A percentile compares a stretch with the other conserved stretches of the same genome.
These are phyloP conservation scores for Microsporum canis DNA, from an alignment of 2,329 filamentous ascomycete species.

Conservation along the genomic window DNA sequence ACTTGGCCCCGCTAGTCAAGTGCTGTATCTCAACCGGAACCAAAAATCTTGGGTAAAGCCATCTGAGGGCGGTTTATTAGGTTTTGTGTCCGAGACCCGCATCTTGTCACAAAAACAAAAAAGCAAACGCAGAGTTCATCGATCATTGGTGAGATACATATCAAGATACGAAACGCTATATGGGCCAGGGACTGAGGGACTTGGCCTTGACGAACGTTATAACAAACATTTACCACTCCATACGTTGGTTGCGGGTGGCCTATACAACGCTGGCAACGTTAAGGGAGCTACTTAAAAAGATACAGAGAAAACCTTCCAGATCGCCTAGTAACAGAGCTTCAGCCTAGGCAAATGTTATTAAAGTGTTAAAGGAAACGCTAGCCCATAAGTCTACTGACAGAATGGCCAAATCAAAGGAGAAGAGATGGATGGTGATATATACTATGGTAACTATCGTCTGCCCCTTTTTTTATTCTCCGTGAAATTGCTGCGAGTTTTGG, in stretches of 20 bases:
- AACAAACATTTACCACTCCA: too few species aligned
- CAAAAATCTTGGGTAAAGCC: constrained; percentile 18
- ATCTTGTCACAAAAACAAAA: constrained; percentile 15
- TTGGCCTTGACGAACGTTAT: constrained; percentile 17
- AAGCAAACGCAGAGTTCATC: constrained; percentile 21
- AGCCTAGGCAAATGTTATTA: too few species aligned
- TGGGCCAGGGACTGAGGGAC: constrained; percentile 22
- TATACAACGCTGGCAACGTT: too few species aligned
- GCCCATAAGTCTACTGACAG: too few species aligned
- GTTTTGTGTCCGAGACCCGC: background rate
- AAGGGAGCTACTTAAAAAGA: too few species aligned
- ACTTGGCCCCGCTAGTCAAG: constrained; percentile 22
- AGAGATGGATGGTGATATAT: too few species aligned
- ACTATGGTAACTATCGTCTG: background rate
- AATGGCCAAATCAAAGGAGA: too few species aligned
- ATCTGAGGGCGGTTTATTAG: constrained; percentile 15
- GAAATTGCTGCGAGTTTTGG: background rate
- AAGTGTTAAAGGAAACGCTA: too few species aligned
- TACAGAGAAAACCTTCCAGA: too few species aligned
- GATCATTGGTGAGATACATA: constrained; percentile 16
- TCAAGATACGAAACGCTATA: constrained; percentile 22
- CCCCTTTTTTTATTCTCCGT: background rate
- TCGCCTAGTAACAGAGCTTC: too few species aligned
- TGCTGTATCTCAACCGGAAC: constrained; percentile 24
- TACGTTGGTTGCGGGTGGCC: too few species aligned